Evolutionary conservation across 768 basidiomycete genomes (phyloP).

Genomic region (Russula vinacea): DNA sequence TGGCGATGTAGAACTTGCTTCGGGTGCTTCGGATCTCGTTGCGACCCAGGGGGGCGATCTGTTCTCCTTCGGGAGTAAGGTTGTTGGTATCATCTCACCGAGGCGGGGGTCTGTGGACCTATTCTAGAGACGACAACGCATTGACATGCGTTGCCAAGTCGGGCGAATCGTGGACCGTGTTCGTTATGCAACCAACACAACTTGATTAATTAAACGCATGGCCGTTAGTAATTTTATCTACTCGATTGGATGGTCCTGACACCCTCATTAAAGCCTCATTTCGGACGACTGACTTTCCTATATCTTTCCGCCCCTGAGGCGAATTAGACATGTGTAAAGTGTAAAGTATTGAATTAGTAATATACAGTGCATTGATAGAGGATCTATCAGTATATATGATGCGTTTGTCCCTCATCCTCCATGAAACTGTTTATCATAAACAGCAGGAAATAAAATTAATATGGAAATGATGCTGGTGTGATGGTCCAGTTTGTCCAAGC

Average conservation of each 20-base stretch:
- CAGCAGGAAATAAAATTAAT: conserved; percentile 13
- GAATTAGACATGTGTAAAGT: not conserved
- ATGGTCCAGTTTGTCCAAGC: conserved; percentile 3
- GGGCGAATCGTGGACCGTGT: conserved; percentile 5
- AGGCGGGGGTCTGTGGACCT: conserved; percentile 35
- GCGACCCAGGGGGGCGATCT: conserved; percentile 39
- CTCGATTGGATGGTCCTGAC: not conserved
- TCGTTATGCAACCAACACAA: not conserved
- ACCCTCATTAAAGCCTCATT: no score
- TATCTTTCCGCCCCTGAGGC: not conserved
- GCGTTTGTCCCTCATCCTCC: not conserved
- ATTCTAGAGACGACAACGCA: conserved; percentile 30
- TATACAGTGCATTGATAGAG: conserved; percentile 22
- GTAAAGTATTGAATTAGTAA: conserved; percentile 12
- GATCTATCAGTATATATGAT: conserved; percentile 19
- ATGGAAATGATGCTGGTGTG: conserved; percentile 22
- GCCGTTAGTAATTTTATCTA: not conserved
- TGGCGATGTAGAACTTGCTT: conserved; percentile 26
- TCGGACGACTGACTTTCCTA: no score
- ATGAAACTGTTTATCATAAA: conserved; percentile 9
- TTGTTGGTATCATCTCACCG: conserved; percentile 38
- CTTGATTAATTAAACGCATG: conserved; percentile 1
- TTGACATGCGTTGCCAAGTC: conserved; percentile 4
- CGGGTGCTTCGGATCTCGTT: conserved; percentile 34
- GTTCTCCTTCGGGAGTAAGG: conserved; percentile 39